Evolutionary conservation across 164 flowering plant genomes (phyloP).

Genomic region (Hamamelis virginiana): DNA sequence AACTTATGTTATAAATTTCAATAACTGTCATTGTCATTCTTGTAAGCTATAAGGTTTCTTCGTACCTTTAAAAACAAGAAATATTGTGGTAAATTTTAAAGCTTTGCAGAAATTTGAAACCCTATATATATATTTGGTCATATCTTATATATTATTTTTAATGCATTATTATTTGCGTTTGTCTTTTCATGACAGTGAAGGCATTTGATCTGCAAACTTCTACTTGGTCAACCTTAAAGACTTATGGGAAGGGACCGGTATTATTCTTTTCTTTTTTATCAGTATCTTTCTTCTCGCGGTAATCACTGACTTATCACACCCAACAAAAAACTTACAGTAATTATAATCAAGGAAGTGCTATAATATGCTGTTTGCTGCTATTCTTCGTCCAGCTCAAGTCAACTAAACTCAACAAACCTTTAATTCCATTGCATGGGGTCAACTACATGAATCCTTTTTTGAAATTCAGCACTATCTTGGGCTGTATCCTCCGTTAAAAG

Average conservation of each 20-base stretch:
- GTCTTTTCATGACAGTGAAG: slow-evolving; percentile 60
- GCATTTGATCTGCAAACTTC: slow-evolving; percentile 73
- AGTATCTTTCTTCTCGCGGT: no score
- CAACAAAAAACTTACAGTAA: no score
- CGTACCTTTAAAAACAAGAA: no score
- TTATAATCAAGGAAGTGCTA: neutral
- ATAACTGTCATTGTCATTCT: neutral
- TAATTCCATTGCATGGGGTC: no score
- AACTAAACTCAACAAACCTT: no score
- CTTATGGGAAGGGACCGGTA: slow-evolving; percentile 96
- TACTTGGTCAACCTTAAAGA: slow-evolving; percentile 85
- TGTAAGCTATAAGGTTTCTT: neutral
- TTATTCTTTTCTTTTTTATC: slow-evolving; percentile 11
- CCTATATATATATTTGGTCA: neutral
- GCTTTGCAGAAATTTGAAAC: neutral
- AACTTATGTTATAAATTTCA: no score
- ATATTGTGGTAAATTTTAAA: neutral
- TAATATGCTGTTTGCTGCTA: neutral
- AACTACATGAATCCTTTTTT: no score
- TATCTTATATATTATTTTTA: neutral
- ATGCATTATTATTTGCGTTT: slow-evolving; percentile 9
- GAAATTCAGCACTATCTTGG: no score
- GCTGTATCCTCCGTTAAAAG: no score
- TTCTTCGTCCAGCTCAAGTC: neutral
- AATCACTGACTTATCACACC: no score